These are phyloP conservation scores for Coffea humblotiana DNA, from an alignment of 305 asterid species.

Conservation along the genomic window DNA sequence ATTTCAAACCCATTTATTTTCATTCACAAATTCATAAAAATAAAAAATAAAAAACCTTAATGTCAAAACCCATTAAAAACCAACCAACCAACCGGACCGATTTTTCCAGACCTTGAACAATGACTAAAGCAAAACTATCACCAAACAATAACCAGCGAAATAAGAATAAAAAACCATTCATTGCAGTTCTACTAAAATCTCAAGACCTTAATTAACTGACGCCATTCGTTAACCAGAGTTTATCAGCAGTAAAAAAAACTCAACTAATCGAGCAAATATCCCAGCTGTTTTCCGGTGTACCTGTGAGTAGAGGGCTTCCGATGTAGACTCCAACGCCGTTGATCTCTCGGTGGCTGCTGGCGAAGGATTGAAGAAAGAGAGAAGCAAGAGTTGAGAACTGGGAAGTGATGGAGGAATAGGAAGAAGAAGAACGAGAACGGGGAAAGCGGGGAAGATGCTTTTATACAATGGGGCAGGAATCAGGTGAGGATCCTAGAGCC, in stretches of 20 bases:
- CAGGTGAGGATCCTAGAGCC: no score
- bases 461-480: no score
- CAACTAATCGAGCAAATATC: not conserved
- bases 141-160: not conserved
- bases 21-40: not conserved
- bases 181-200: not conserved
- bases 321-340: not conserved
- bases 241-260: not conserved
- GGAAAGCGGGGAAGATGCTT: no score
- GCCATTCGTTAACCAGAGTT: no score
- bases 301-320: not conserved
- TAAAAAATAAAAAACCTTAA: no score
- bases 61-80: not conserved
- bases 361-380: no score
- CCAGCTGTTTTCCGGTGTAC: not conserved
- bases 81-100: not conserved
- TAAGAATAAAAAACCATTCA: no score
- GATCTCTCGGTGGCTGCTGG: not conserved
- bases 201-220: not conserved
- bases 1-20: not conserved
- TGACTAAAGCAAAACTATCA: no score
- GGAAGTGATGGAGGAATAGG: no score
- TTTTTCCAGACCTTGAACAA: no score
- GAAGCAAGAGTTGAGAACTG: no score
- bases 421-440: no score